Conservation (phyloP, 371 early-diverging fungal genomes). For the Batkoa obscura region DNA sequence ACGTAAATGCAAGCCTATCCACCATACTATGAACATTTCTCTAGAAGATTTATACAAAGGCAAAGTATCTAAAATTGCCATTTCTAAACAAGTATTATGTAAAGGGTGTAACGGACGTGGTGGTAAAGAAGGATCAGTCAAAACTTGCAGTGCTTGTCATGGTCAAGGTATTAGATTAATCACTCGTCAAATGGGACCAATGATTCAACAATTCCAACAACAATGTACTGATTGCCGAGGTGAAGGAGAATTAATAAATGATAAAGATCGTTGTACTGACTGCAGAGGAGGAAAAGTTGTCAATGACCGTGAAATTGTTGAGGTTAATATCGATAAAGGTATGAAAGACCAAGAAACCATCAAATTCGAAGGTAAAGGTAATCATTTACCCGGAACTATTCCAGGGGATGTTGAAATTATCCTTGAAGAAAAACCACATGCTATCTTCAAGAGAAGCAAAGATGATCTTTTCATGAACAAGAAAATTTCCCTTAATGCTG, state of each 20-base stretch:
- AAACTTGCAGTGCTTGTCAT: slow-evolving; percentile 59
- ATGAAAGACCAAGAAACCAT: slow-evolving; percentile 80
- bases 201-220: slow-evolving; percentile 92
- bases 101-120: slow-evolving; percentile 54
- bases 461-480: slow-evolving; percentile 52
- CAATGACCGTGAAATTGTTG: slow-evolving; percentile 68
- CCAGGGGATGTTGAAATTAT: slow-evolving; percentile 82
- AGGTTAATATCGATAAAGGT: slow-evolving; percentile 82
- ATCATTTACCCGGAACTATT: slow-evolving; percentile 57
- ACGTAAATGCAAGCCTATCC: slow-evolving; percentile 53
- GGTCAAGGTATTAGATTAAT: slow-evolving; percentile 80
- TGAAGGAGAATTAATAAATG: slow-evolving; percentile 48
- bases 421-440: slow-evolving; percentile 62
- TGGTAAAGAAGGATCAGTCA: slow-evolving; percentile 48
- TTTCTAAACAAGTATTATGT: slow-evolving; percentile 64
- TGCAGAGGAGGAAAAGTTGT: slow-evolving; percentile 69
- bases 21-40: slow-evolving; percentile 53
- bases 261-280: slow-evolving; percentile 69
- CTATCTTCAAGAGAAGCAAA: slow-evolving; percentile 52
- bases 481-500: slow-evolving; percentile 72
- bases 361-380: slow-evolving; percentile 75
- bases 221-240: slow-evolving; percentile 45
- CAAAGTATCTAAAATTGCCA: slow-evolving; percentile 57
- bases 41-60: slow-evolving; percentile 80
- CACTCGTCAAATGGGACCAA: slow-evolving; percentile 86